phyloP scores from a whole-genome alignment of 352 stramenopile genomes.

The Phytophthora kernoviae region DNA sequence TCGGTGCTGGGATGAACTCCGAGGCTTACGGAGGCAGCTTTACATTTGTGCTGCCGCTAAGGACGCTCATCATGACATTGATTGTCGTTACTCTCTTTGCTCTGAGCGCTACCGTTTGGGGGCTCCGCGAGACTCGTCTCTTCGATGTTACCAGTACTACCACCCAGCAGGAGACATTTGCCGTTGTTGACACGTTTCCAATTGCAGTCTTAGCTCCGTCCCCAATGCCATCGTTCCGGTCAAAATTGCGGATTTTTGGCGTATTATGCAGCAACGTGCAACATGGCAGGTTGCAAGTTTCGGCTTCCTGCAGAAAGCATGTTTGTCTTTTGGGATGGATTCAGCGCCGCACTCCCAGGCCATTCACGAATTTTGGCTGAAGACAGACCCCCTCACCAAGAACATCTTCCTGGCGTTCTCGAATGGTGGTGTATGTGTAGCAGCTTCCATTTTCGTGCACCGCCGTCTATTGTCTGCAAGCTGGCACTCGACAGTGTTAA shows the following conservation, averaged over 20 bases:
- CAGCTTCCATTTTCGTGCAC: conserved; percentile 60
- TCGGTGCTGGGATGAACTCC: conserved; percentile 68
- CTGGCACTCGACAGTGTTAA: conserved; percentile 60
- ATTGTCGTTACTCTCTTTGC: conserved; percentile 34
- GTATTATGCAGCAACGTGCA: conserved; percentile 61
- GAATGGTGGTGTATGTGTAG: conserved; percentile 52
- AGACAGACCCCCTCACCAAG: conserved; percentile 66
- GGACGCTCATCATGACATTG: conserved; percentile 45
- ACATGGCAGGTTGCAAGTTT: conserved; percentile 80
- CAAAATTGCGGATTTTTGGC: conserved; percentile 55
- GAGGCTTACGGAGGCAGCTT: conserved; percentile 59
- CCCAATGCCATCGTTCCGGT: conserved; percentile 14
- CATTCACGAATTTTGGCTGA: conserved; percentile 64
- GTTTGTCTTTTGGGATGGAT: conserved; percentile 62
- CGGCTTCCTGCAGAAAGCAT: conserved; percentile 64
- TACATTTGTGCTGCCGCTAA: conserved; percentile 45
- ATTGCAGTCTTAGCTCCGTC: conserved; percentile 9
- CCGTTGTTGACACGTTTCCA: background rate
- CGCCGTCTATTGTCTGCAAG: conserved; percentile 60
- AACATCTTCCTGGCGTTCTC: conserved; percentile 64
- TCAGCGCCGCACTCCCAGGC: conserved; percentile 50
- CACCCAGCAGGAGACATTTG: background rate
- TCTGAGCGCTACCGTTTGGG: conserved; percentile 42
- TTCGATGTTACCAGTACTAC: background rate
- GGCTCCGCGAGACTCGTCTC: conserved; percentile 33